Evolutionary conservation across 2,329 filamentous ascomycete genomes (phyloP), one percentile per base, ranked within the genome.

Genomic region (Grosmannia penicillata): DNA sequence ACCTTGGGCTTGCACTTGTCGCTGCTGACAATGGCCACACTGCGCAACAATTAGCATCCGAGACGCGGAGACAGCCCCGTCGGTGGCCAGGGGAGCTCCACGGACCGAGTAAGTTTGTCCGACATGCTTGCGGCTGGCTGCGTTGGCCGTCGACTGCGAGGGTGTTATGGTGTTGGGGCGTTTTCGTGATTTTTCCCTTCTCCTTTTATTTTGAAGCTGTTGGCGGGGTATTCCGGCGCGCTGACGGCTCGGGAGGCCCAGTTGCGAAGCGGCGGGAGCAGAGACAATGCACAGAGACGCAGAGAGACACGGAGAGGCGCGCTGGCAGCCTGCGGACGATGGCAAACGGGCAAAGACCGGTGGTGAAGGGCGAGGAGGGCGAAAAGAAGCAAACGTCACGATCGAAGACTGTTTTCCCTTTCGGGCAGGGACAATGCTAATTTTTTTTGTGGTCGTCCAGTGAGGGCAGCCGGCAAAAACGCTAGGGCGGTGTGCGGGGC

Each of bases 1-100:
- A 82, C 81, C 73, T 87, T 89, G 43, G 83, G 83, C 60, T 91
- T 91, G 72, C 83, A 89, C 82, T 98, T 96, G 79, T 98, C 91
- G 60, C 75, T 82, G 65, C 89, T 96, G 70, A 98, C 84, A 68
- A 98, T 98, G 55, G 91, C 91, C 67, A 98, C 87, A 82, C 91
- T 93, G 56, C 34, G 50, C 14, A 17, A 19, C n/a, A 11, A 48
- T 58, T 38, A 60, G 56, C 36, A 46, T 6, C 9, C 8, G 15
- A n/a, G n/a, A n/a, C n/a, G n/a, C n/a, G n/a, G n/a, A n/a, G n/a
- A 9, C 15, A 15, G 7, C 11, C 11, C 2, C 8, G n/a, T 23
- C 9, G 4, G 7, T n/a, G 7, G n/a, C 14, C 5, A 9, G 23
- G 18, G 7, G 18, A 21, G n/a, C 14, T 7, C n/a, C 10, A 56